phyloP scores from a whole-genome alignment of 179 eudicot species.

The Beta lomatogona region DNA sequence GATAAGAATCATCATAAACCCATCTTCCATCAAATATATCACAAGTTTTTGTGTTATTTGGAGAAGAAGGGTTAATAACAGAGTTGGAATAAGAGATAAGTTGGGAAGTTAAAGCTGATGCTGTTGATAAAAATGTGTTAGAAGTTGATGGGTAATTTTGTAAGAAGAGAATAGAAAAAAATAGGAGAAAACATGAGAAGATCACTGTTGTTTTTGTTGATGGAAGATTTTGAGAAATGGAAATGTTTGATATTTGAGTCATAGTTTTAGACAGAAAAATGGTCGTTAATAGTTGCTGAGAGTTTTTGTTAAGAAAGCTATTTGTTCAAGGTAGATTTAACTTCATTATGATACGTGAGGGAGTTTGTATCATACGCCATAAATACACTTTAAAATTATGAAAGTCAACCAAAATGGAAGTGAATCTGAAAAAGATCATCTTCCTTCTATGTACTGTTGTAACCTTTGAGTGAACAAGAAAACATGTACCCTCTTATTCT shows the following conservation, averaged over 20 bases:
- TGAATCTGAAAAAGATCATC: neutral
- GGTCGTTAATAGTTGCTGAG: neutral
- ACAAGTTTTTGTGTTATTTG: conserved; percentile 27
- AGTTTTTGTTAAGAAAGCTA: neutral
- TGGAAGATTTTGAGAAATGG: conserved; percentile 12
- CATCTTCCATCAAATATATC: conserved; percentile 57
- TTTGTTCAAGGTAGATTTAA: neutral
- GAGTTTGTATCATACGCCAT: neutral
- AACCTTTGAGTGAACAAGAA: neutral
- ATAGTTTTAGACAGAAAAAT: neutral
- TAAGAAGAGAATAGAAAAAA: conserved; percentile 17
- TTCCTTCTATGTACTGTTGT: neutral
- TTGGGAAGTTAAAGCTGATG: conserved; percentile 18
- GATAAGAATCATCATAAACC: conserved; percentile 36
- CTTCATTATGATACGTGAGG: neutral
- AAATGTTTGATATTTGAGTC: conserved; percentile 11
- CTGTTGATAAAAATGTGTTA: neutral
- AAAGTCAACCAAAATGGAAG: neutral
- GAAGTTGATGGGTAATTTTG: conserved; percentile 14
- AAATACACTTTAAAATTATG: neutral
- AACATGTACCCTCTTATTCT: neutral
- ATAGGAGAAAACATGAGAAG: conserved; percentile 5
- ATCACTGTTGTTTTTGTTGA: conserved; percentile 18
- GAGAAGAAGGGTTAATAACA: too few species aligned
- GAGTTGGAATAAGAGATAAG: neutral